phyloP scores from a whole-genome alignment of 306 rosid species.

The Begonia loranthoides region DNA sequence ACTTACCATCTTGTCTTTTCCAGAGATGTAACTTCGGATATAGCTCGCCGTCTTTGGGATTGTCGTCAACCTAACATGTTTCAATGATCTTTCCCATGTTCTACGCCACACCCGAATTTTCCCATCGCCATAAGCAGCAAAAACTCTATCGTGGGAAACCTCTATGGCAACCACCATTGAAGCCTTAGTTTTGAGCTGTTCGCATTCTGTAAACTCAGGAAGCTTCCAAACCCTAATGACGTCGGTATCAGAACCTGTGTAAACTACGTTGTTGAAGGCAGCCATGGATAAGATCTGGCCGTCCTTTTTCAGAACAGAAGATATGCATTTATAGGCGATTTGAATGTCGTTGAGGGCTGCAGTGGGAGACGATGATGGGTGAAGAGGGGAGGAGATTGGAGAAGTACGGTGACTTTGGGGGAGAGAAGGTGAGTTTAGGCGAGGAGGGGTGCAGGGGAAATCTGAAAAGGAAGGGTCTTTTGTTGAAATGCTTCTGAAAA shows the following conservation, averaged over 20 bases:
- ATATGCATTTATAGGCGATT: slow-evolving; percentile 63
- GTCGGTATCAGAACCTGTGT: slow-evolving; percentile 66
- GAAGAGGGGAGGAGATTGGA: slow-evolving; percentile 43
- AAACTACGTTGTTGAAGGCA: slow-evolving; percentile 43
- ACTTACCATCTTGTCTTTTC: slow-evolving; percentile 71
- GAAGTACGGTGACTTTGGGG: slow-evolving; percentile 50
- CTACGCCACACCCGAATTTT: slow-evolving; percentile 69
- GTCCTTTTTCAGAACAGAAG: slow-evolving; percentile 76
- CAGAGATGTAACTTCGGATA: slow-evolving; percentile 59
- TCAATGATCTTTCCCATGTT: slow-evolving; percentile 54
- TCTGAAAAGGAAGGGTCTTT: slow-evolving; percentile 43
- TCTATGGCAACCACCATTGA: slow-evolving; percentile 51
- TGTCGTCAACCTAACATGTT: slow-evolving; percentile 54
- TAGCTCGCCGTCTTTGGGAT: slow-evolving; percentile 58
- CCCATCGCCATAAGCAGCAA: slow-evolving; percentile 85
- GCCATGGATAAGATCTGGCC: slow-evolving; percentile 68
- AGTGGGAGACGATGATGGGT: slow-evolving; percentile 7
- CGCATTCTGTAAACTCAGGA: slow-evolving; percentile 77
- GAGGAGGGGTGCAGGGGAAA: slow-evolving; percentile 41
- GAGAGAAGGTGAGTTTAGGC: slow-evolving; percentile 34
- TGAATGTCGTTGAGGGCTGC: slow-evolving; percentile 23
- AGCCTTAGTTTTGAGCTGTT: slow-evolving; percentile 66
- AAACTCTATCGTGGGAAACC: slow-evolving; percentile 64
- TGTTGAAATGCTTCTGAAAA: slow-evolving; percentile 57
- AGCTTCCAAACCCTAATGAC: slow-evolving; percentile 71